phyloP scores from a whole-genome alignment of 306 rosid genomes.

The Comarum palustre region DNA sequence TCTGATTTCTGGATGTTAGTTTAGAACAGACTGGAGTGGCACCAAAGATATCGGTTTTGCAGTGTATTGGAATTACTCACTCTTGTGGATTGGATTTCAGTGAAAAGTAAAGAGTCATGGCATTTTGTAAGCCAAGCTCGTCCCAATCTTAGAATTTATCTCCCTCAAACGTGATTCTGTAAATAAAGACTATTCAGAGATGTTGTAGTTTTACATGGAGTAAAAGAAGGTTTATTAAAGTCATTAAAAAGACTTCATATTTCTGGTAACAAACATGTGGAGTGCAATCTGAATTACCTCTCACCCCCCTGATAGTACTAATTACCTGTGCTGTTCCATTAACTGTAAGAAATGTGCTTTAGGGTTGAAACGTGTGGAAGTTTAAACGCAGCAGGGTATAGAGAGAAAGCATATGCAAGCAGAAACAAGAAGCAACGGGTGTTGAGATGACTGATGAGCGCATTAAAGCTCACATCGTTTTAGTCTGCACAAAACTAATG shows the following conservation, averaged over 20 bases:
- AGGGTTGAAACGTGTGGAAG: no score
- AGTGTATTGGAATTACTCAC: conserved; percentile 19
- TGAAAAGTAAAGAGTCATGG: conserved; percentile 3
- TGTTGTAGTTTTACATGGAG: not conserved
- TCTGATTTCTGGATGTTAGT: conserved; percentile 13
- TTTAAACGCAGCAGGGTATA: no score
- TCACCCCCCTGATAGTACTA: no score
- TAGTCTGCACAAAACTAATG: no score
- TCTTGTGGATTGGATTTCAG: conserved; percentile 8
- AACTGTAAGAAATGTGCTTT: no score
- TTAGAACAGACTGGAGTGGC: not conserved
- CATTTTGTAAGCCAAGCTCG: not conserved
- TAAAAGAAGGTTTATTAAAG: no score
- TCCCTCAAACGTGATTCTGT: conserved; percentile 13
- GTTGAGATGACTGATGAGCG: not conserved
- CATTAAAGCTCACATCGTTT: not conserved
- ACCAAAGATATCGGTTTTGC: not conserved
- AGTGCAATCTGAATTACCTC: no score
- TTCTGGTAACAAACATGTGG: no score
- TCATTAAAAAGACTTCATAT: no score
- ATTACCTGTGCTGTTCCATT: no score
- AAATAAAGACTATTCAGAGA: conserved; percentile 11
- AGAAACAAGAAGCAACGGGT: not conserved
- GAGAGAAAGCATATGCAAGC: no score
- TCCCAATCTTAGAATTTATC: not conserved